phyloP scores from a whole-genome alignment of 176 grass and related monocot species.

The Aegilops tauschii region DNA sequence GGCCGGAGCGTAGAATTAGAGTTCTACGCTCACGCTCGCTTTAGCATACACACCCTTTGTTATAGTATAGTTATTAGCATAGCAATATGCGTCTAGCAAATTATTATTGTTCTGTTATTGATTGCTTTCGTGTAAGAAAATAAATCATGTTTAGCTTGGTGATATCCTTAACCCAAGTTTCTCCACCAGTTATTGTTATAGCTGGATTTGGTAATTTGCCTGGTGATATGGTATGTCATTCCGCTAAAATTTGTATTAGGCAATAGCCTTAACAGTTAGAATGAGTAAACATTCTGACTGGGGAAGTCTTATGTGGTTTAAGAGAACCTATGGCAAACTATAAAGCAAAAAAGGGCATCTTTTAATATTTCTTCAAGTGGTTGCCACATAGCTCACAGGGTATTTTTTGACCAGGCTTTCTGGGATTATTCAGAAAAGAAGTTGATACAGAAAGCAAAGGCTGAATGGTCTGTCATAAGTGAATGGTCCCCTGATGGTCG shows the following conservation, averaged over 20 bases:
- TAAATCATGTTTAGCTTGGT: not conserved
- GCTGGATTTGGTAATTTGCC: constrained; percentile 97
- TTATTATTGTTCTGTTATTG: not conserved
- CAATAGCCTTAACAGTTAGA: not conserved
- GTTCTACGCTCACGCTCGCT: too few relatives aligned
- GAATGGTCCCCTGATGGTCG: constrained; percentile 92
- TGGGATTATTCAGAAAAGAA: constrained; percentile 93
- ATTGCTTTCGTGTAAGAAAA: not conserved
- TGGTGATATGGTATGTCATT: constrained; percentile 85
- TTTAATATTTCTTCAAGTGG: not conserved
- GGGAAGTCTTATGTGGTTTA: not conserved
- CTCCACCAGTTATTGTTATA: constrained; percentile 72
- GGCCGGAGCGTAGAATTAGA: too few relatives aligned
- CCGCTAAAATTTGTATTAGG: not conserved
- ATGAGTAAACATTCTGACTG: not conserved
- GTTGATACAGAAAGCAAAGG: constrained; percentile 78
- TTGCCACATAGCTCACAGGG: constrained; percentile 19
- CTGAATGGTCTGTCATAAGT: constrained; percentile 90
- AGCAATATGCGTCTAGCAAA: constrained; percentile 14
- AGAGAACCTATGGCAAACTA: constrained; percentile 6
- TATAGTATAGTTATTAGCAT: constrained; percentile 8
- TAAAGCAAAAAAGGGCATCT: not conserved
- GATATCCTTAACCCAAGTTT: constrained; percentile 53
- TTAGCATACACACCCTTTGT: not conserved
- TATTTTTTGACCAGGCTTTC: constrained; percentile 57